Conservation (phyloP, 1,284 basidiomycete genomes). For the Heliocybe sulcata region DNA sequence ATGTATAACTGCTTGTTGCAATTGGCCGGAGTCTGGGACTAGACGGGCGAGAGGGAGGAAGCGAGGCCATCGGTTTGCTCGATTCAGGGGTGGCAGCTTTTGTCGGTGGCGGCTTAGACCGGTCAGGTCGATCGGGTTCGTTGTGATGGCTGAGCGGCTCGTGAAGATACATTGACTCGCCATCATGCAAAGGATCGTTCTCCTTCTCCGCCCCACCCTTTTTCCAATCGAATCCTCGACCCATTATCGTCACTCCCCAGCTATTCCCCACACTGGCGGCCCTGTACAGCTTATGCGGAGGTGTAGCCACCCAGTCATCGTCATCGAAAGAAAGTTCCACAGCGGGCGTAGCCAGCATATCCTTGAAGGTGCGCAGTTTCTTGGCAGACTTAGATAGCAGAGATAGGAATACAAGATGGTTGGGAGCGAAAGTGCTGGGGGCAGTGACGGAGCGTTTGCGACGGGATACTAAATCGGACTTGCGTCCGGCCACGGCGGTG, state of each 20-base stretch:
- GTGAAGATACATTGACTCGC: neutral
- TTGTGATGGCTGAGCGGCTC: neutral
- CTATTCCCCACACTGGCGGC: constrained; percentile 63
- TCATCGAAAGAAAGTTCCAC: constrained; percentile 58
- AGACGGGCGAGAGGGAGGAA: constrained; percentile 10
- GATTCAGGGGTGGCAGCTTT: neutral
- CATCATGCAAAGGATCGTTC: constrained; percentile 7
- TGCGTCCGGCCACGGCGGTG: neutral
- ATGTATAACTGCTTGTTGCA: constrained; percentile 8
- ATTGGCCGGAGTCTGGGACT: constrained; percentile 10
- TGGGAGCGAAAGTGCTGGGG: neutral
- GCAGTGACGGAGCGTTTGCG: constrained; percentile 1
- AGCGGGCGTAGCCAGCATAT: constrained; percentile 52
- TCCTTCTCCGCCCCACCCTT: constrained; percentile 26
- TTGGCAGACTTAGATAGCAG: constrained; percentile 1
- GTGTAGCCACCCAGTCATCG: constrained; percentile 46
- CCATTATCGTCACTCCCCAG: constrained; percentile 77
- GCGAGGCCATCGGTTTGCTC: constrained; percentile 5
- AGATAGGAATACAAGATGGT: neutral
- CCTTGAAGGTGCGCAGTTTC: constrained; percentile 10
- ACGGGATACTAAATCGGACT: neutral
- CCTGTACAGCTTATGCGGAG: constrained; percentile 38
- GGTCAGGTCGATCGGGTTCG: neutral
- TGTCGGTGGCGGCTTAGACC: constrained; percentile 6
- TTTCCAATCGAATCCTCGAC: constrained; percentile 75